Evolutionary conservation across 371 early-diverging fungal species (phyloP), one percentile per base, ranked within the genome.

Genomic region (Nematocida displodere): DNA sequence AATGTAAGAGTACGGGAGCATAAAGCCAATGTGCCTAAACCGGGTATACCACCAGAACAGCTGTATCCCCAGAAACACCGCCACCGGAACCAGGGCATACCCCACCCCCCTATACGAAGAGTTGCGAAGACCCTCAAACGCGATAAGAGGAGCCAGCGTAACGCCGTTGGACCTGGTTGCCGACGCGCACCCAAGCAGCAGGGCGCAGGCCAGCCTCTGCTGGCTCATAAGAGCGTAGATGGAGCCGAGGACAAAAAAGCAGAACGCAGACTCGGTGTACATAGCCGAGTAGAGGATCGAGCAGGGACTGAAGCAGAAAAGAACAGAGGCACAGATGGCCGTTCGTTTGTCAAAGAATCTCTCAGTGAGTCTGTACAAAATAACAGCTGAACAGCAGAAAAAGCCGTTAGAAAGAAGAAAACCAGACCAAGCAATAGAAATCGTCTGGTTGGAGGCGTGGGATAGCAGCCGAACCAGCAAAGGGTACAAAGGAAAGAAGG

Each of bases 401-500:
- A 64, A 24, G 3, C 67, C 28, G 40, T 80, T 80, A 33, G 55
- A 67, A n/a, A 83, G 24, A 49, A 80, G 76, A 89, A 89, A 1
- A 89, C 90, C 2, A 82, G 37, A 1, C n/a, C n/a, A n/a, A 85
- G 68, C 7, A 82, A 83, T 1, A 87, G 67, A 4, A 80, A 28
- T 1, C 80, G 83, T 3, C 0, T 24, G 5, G n/a, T 44, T 22
- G 54, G 42, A 78, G 11, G 87, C 84, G 49, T 83, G 76, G 11
- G 86, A 77, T 4, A 88, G 48, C 5, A 80, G 20, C 37, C 87
- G 82, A 75, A 88, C 83, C 22, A 88, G 52, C 13, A 86, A 50
- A 0, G 93, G 92, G 62, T 89, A 78, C 28, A 90, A 80, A 3
- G 95, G 93, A 81, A 92, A 90, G 81, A 94, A 94, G 0, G 94